Evolutionary conservation across 495 filamentous ascomycete species (phyloP).

Genomic region (Lepraria neglecta): DNA sequence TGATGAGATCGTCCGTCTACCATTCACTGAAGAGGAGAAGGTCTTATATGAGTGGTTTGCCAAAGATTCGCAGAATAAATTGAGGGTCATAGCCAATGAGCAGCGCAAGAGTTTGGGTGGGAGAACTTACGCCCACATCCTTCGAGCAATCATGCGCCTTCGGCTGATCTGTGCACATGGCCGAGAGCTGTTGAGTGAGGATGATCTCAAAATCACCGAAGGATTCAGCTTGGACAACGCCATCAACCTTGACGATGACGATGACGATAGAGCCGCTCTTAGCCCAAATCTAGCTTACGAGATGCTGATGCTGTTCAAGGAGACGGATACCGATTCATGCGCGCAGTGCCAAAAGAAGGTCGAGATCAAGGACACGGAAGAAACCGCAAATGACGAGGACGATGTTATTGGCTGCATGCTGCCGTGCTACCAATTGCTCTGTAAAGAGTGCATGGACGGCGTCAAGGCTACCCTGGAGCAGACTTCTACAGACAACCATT

Average conservation of each 20-base stretch:
- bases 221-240: slow-evolving; percentile 74
- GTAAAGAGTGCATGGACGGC: slow-evolving; percentile 59
- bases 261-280: slow-evolving; percentile 48
- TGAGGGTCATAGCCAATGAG: slow-evolving; percentile 48
- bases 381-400: slow-evolving; percentile 49
- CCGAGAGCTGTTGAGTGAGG: slow-evolving; percentile 73
- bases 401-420: slow-evolving; percentile 70
- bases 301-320: slow-evolving; percentile 72
- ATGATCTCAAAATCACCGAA: slow-evolving; percentile 70
- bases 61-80: slow-evolving; percentile 55
- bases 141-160: slow-evolving; percentile 84
- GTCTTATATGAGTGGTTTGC: slow-evolving; percentile 56
- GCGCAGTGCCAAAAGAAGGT: slow-evolving; percentile 60
- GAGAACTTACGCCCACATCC: slow-evolving; percentile 77
- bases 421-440: slow-evolving; percentile 77
- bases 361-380: slow-evolving; percentile 38
- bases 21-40: slow-evolving; percentile 50
- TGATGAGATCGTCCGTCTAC: slow-evolving; percentile 61
- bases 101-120: slow-evolving; percentile 62
- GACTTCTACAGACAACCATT: slow-evolving; percentile 34
- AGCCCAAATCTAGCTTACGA: slow-evolving; percentile 67
- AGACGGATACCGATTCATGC: slow-evolving; percentile 67
- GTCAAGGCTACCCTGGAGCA: slow-evolving; percentile 39
- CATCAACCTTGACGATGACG: slow-evolving; percentile 77
- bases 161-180: slow-evolving; percentile 89